Percentiles rank a stretch among this genome's conserved stretches.
Conservation (phyloP, 768 basidiomycete genomes). For the Lyophyllum semitale region DNA sequence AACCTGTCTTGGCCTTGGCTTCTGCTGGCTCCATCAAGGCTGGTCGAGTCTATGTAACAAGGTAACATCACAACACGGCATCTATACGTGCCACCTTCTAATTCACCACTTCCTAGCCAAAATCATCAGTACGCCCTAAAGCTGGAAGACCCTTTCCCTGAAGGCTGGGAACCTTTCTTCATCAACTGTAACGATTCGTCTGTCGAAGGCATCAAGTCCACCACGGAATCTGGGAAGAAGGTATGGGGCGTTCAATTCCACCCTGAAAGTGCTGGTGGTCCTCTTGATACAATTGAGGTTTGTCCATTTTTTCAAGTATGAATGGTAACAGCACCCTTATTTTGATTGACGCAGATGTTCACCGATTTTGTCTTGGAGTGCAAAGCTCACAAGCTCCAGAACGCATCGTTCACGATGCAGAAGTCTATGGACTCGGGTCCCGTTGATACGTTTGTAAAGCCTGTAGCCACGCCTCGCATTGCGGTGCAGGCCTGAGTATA, state of each 20-base stretch:
- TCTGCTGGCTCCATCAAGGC: conserved; percentile 91
- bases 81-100: not conserved
- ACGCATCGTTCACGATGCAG: conserved; percentile 13
- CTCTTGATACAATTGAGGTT: conserved; percentile 96
- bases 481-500: conserved; percentile 15
- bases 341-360: conserved; percentile 69
- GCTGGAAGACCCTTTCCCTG: conserved; percentile 92
- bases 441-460: conserved; percentile 3
- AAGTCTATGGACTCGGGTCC: not conserved
- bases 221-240: conserved; percentile 81
- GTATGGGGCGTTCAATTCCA: conserved; percentile 99
- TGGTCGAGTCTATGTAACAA: conserved; percentile 96
- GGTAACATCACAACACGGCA: conserved; percentile 43
- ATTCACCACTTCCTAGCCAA: conserved; percentile 52
- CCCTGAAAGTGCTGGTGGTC: conserved; percentile 98
- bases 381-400: conserved; percentile 50
- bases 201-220: conserved; percentile 98
- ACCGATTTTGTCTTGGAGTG: conserved; percentile 89
- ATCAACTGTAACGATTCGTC: conserved; percentile 99
- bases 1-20: conserved; percentile 96
- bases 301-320: conserved; percentile 20
- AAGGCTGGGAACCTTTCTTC: conserved; percentile 98
- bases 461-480: conserved; percentile 9
- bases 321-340: conserved; percentile 2
- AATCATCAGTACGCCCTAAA: conserved; percentile 99